Evolutionary conservation across 2,329 filamentous ascomycete genomes (phyloP).

Genomic region (Fusarium sterilihyphosum): DNA sequence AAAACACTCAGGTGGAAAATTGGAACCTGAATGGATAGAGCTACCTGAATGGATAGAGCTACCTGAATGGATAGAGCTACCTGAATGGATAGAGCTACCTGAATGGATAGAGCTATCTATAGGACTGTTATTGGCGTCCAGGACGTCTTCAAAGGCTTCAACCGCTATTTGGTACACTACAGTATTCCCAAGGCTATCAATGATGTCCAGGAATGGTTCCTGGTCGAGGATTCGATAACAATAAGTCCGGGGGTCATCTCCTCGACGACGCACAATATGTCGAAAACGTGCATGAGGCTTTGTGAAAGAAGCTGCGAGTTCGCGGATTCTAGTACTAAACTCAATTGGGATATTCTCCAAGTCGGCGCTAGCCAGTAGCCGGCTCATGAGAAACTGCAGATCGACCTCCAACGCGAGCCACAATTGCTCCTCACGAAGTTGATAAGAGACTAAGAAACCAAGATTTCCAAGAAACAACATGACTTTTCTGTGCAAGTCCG

Average conservation of each 20-base stretch:
- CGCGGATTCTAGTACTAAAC: fast-evolving
- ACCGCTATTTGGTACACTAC: too few species aligned
- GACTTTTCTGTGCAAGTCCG: neutral
- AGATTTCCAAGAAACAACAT: fast-evolving
- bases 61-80: too few species aligned
- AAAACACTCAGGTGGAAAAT: too few species aligned
- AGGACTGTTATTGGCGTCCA: fast-evolving
- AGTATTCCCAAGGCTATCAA: too few species aligned
- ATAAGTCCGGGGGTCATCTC: fast-evolving
- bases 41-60: too few species aligned
- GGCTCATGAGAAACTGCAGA: neutral
- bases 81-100: too few species aligned
- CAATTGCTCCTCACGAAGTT: too few species aligned
- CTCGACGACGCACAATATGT: fast-evolving
- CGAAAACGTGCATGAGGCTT: fast-evolving
- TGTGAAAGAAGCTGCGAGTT: fast-evolving
- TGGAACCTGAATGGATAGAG: too few species aligned
- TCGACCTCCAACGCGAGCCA: neutral
- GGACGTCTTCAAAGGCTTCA: too few species aligned
- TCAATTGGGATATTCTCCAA: fast-evolving
- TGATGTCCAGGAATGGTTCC: fast-evolving
- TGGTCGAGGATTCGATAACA: neutral
- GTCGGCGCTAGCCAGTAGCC: fast-evolving
- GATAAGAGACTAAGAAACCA: fast-evolving
- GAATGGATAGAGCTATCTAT: fast-evolving